These are phyloP conservation scores for Chamaecyparis obtusa DNA, from an alignment of 75 land plant species.

Conservation along the genomic window DNA sequence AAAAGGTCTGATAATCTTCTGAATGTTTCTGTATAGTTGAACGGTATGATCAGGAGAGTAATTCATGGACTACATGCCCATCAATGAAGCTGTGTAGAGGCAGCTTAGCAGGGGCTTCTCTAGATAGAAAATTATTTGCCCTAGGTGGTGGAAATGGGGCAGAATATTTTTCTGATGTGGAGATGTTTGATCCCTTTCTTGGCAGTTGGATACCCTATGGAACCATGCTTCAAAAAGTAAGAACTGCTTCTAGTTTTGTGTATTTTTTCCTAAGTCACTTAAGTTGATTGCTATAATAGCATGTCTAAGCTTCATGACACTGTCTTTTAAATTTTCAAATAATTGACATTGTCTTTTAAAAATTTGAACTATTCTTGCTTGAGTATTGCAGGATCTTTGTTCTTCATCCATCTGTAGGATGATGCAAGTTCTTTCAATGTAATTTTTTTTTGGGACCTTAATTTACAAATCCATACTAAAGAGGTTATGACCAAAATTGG, in stretches of 20 bases:
- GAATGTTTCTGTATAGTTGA: slow-evolving; percentile 51
- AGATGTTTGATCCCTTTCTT: slow-evolving; percentile 71
- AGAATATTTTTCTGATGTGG: slow-evolving; percentile 64
- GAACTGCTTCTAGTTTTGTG: neutral
- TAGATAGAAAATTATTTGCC: slow-evolving; percentile 61
- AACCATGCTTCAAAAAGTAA: slow-evolving; percentile 76
- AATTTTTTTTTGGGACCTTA: neutral
- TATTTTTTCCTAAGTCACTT: neutral
- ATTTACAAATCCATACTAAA: neutral
- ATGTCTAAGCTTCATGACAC: neutral
- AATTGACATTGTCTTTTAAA: neutral
- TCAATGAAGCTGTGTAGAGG: slow-evolving; percentile 56
- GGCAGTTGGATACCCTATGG: slow-evolving; percentile 61
- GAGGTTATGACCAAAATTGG: neutral
- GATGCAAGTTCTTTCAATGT: neutral
- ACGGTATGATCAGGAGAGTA: slow-evolving; percentile 37
- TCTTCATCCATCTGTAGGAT: neutral
- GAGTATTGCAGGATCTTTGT: neutral
- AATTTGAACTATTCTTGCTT: neutral
- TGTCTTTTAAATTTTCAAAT: neutral
- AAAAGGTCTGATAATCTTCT: neutral
- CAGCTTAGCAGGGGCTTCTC: slow-evolving; percentile 63
- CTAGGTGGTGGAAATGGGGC: slow-evolving; percentile 84
- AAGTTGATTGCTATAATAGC: neutral
- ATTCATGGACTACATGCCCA: slow-evolving; percentile 56